Evolutionary conservation across 768 basidiomycete genomes (phyloP), one percentile per base, ranked within the genome.

Genomic region (Tubosaeta sp.): DNA sequence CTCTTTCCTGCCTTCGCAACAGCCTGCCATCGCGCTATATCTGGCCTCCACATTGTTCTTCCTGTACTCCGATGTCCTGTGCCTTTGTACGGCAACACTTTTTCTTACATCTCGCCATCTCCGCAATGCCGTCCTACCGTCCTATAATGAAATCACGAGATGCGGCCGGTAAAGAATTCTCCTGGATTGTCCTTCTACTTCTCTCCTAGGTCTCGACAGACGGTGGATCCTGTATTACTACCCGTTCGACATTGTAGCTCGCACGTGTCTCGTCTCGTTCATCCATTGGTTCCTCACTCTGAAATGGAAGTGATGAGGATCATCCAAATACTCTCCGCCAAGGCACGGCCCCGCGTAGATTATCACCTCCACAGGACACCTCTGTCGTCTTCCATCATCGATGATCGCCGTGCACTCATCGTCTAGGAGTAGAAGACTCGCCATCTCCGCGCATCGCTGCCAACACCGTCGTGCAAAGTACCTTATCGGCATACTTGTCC

Each of bases 91-190:
- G 52, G 57, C 53, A 53, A 34, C 8, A 27, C 27, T 27, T 9
- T 4, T 21, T 35, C 16, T 53, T 48, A 14, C 53, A 52, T 63
- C 58, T 50, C 30, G 41, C 59, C 63, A 63, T 64, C 55, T 65
- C 60, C 62, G 58, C 60, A 60, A 35, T 47, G 44, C 60, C 59
- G 52, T 62, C 46, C 48, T 19, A 39, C 39, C 49, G 43, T 39
- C 51, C 30, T 40, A 57, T 54, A 57, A 64, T 62, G 62, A 64
- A 60, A 52, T 63, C 40, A 64, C 62, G 62, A 59, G 59, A 64
- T 47, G 14, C 45, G 48, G 59, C 12, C 30, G 44, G 50, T 43
- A 32, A 49, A 50, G n/a, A 52, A 47, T 41, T 50, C 39, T 41
- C 57, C 62, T 59, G 51, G 55, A 60, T 63, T 44, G 59, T 43